These are phyloP conservation scores for Xylaria telfairii DNA, from an alignment of 495 filamentous ascomycete genomes.

Conservation along the genomic window DNA sequence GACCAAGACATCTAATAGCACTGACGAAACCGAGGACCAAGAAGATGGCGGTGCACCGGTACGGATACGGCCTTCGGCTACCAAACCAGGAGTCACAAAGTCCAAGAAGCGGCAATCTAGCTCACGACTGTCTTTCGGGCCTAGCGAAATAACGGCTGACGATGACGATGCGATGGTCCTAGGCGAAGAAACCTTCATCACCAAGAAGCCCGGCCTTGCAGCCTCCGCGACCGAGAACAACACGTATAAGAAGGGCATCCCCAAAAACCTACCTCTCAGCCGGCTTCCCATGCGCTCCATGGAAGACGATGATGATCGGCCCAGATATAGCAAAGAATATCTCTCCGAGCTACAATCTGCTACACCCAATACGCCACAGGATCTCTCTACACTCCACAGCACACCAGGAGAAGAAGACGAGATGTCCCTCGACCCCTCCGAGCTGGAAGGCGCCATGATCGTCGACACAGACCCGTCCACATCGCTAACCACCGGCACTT, in stretches of 20 bases:
- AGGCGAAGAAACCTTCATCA: conserved; percentile 64
- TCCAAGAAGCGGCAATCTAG: conserved; percentile 68
- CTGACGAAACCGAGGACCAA: conserved; percentile 44
- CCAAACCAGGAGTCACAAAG: conserved; percentile 48
- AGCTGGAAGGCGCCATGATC: conserved; percentile 63
- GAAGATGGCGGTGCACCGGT: conserved; percentile 45
- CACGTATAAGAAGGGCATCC: conserved; percentile 57
- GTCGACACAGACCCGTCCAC: conserved; percentile 57
- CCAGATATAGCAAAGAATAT: conserved; percentile 85
- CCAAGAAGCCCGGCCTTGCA: conserved; percentile 74
- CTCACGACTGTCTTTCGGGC: conserved; percentile 78
- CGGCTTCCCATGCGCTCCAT: conserved; percentile 63
- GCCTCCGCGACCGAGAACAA: conserved; percentile 75
- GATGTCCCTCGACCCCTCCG: conserved; percentile 57
- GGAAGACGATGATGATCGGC: conserved; percentile 69
- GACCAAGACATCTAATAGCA: conserved; percentile 30
- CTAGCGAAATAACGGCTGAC: conserved; percentile 60
- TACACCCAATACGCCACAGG: conserved; percentile 78
- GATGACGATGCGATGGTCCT: conserved; percentile 50
- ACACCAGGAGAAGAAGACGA: conserved; percentile 52
- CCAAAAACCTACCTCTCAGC: conserved; percentile 51
- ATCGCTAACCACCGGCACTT: conserved; percentile 18
- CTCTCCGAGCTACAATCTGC: conserved; percentile 82
- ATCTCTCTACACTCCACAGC: conserved; percentile 46
- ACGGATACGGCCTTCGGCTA: conserved; percentile 44